These are phyloP conservation scores for Paspalum vaginatum DNA, from an alignment of 176 grass and related monocot species.

Conservation along the genomic window DNA sequence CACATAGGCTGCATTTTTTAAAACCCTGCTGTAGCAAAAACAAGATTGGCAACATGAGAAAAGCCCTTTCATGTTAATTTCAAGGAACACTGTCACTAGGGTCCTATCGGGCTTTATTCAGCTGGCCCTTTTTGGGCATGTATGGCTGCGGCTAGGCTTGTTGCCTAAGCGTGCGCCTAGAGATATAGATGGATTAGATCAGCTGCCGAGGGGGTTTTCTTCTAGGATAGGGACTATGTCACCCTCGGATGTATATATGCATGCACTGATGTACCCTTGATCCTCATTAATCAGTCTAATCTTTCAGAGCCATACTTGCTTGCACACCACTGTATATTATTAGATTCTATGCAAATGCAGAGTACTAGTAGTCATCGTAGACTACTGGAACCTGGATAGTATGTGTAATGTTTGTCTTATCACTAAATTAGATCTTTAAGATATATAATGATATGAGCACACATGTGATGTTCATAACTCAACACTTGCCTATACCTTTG, in stretches of 20 bases:
- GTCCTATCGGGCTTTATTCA: no score
- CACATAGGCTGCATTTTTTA: slow-evolving; percentile 3
- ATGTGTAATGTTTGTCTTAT: slow-evolving; percentile 13
- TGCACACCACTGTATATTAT: slow-evolving; percentile 2
- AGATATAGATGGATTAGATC: no score
- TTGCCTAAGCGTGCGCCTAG: no score
- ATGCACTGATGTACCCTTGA: no score
- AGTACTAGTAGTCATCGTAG: slow-evolving; percentile 2
- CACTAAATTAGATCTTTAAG: slow-evolving; percentile 44
- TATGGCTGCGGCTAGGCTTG: no score
- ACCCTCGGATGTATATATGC: no score
- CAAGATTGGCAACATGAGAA: slow-evolving; percentile 26
- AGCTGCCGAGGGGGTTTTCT: no score
- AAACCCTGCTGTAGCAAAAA: slow-evolving; percentile 22
- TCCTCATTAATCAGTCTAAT: no score
- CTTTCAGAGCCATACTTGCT: no score
- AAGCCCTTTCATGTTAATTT: background rate
- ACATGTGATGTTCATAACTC: slow-evolving; percentile 38
- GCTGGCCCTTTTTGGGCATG: no score
- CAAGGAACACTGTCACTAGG: no score
- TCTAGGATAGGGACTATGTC: no score
- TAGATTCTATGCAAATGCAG: slow-evolving; percentile 23
- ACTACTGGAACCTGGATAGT: slow-evolving; percentile 18
- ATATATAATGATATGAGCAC: slow-evolving; percentile 39
- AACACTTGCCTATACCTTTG: slow-evolving; percentile 24